A percentile compares a stretch with the other conserved stretches of the same genome.
Conservation (phyloP, 306 rosid species). For the Ormosia semicastrata region DNA sequence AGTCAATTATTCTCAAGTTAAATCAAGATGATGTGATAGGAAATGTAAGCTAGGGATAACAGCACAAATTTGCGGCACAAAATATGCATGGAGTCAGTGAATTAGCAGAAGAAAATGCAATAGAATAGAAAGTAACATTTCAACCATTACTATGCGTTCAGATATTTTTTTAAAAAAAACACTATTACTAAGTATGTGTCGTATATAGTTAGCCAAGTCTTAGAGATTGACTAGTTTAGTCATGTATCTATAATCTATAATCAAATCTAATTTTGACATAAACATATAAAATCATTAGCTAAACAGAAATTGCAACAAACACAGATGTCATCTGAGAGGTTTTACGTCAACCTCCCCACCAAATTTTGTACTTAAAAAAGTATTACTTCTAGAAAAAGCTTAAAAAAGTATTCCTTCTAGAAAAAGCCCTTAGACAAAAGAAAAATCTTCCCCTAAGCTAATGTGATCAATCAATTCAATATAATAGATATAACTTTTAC, state of each 20-base stretch:
- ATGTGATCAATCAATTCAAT: conserved; percentile 22
- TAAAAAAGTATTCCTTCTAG: conserved; percentile 9
- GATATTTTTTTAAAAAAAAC: too few relatives aligned
- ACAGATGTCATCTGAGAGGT: conserved; percentile 36
- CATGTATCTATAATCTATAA: neutral
- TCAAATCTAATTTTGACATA: conserved; percentile 16
- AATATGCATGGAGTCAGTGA: conserved; percentile 19
- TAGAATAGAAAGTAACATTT: conserved; percentile 14
- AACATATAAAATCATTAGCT: conserved; percentile 6
- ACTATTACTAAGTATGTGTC: too few relatives aligned
- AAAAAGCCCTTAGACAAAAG: conserved; percentile 2
- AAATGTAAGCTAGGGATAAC: neutral
- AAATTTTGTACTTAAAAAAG: conserved; percentile 14
- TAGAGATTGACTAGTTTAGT: neutral
- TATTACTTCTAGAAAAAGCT: neutral
- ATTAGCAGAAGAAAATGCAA: neutral
- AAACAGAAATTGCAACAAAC: conserved; percentile 16
- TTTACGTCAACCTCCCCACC: conserved; percentile 36
- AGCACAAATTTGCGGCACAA: conserved; percentile 53
- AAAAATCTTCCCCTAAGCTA: neutral
- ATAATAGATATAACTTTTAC: neutral
- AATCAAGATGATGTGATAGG: neutral
- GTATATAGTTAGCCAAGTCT: too few relatives aligned
- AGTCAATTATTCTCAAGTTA: neutral
- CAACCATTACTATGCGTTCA: neutral